Base-by-base conservation (phyloP, 2,329 filamentous ascomycete genomes). In the Cryphonectria radicalis region DNA sequence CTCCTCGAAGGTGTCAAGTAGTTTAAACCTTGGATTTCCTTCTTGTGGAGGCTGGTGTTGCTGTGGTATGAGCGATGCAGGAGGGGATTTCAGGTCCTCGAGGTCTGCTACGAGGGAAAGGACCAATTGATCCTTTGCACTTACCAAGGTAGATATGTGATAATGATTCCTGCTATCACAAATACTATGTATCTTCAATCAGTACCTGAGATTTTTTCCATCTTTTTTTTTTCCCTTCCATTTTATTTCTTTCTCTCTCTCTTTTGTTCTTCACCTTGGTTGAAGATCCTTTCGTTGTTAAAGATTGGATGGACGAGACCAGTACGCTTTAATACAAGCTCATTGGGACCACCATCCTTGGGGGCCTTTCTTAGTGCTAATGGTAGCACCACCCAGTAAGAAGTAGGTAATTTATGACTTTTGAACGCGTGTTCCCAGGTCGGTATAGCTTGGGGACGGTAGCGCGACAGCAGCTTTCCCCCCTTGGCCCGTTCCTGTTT, bases 341-440 rank as follows among this genome's bases (percentile, higher is more conserved):
- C 53, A 57, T 5, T 57, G 10, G 3, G 46, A n/a, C 46, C 19
- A 50, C 5, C 10, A 37, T 37, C 10, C 46, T 50, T 22, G 46
- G 46, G 22, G 4, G n/a, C 46, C 8, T 50, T 2, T 50, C 6
- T 10, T 50, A 50, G 46, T 50, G 46, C n/a, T 22, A 50, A 50
- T 22, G 19, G 6, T 50, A 22, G 17, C 43, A 50, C 17, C 43
- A 22, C 17, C 17, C 42, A 43, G 17, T 17, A 7, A 50, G 46
- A 28, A 28, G 28, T 28, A 28, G 28, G 1, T 50, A 50, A 50
- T 50, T 50, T 59, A 17, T 17, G 28, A 32, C 35, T 35, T 22
- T 25, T n/a, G n/a, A 35, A 62, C 59, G 59, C 59, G 59, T 62
- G 59, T 22, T 62, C 59, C 59, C 3, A 62, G 59, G 32, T 22